Percentiles rank a stretch among this genome's conserved stretches.
Conservation (phyloP, 345 rosid species). For the Syzygium aromaticum region DNA sequence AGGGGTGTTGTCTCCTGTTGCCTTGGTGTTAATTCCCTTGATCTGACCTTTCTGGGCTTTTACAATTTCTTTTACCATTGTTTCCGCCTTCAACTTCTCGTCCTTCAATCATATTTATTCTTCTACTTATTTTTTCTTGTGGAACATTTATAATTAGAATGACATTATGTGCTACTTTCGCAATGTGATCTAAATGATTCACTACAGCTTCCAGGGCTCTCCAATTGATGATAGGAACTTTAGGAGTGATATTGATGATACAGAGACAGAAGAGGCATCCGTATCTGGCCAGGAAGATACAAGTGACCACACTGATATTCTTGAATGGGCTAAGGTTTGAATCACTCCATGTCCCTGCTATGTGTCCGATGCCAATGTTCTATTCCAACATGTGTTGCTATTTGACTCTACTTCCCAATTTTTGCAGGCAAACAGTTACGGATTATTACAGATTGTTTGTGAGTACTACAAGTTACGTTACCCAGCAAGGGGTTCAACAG, state of each 20-base stretch:
- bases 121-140: neutral
- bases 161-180: neutral
- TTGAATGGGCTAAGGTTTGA: conserved; percentile 93
- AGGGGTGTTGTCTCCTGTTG: neutral
- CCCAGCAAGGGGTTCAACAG: conserved; percentile 65
- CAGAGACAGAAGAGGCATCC: conserved; percentile 77
- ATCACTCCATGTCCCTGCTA: neutral
- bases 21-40: neutral
- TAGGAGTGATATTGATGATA: conserved; percentile 60
- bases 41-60: neutral
- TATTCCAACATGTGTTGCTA: neutral
- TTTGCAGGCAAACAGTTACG: conserved; percentile 65
- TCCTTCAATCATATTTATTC: neutral
- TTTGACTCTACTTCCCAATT: neutral
- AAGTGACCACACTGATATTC: conserved; percentile 55
- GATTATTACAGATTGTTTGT: conserved; percentile 72
- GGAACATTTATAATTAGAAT: neutral
- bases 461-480: conserved; percentile 57
- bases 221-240: conserved; percentile 60
- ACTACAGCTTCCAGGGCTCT: conserved; percentile 66
- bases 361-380: neutral
- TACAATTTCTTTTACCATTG: neutral
- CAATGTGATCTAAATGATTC: neutral
- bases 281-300: conserved; percentile 82
- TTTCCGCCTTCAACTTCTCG: neutral